phyloP scores from a whole-genome alignment of 768 basidiomycete genomes.

The Hericium erinaceus region DNA sequence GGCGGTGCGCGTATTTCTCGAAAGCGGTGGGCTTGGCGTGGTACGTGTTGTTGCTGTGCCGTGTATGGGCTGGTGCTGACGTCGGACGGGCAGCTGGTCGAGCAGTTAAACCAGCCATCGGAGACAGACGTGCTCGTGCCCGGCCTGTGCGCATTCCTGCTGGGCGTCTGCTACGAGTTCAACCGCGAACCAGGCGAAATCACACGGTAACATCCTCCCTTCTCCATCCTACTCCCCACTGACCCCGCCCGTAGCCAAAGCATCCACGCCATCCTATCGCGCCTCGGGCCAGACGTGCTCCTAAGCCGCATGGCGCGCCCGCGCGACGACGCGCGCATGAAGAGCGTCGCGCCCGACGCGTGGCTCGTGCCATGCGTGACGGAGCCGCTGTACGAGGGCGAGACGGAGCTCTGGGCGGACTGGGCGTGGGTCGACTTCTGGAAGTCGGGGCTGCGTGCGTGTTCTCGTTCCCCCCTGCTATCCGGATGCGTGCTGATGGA shows the following conservation, averaged over 20 bases:
- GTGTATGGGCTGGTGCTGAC: neutral
- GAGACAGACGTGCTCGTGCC: constrained; percentile 83
- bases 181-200: constrained; percentile 93
- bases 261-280: constrained; percentile 83
- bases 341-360: constrained; percentile 76
- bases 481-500: neutral
- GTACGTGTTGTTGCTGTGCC: constrained; percentile 39
- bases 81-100: constrained; percentile 58
- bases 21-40: constrained; percentile 82
- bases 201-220: constrained; percentile 51
- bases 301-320: constrained; percentile 79
- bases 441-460: constrained; percentile 90
- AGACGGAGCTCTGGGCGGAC: constrained; percentile 94
- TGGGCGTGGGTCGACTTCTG: constrained; percentile 98
- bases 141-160: constrained; percentile 82
- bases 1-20: constrained; percentile 82
- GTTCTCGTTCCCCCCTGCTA: neutral
- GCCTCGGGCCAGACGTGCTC: constrained; percentile 84
- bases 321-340: constrained; percentile 91
- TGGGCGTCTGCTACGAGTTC: constrained; percentile 94
- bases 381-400: constrained; percentile 37
- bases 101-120: constrained; percentile 85
- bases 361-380: constrained; percentile 54
- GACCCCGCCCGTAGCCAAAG: constrained; percentile 28
- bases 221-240: neutral